Evolutionary conservation across 192 early-diverging fungal species (phyloP), one percentile per base, ranked within the genome.

Genomic region (Entomortierella chlamydospora): DNA sequence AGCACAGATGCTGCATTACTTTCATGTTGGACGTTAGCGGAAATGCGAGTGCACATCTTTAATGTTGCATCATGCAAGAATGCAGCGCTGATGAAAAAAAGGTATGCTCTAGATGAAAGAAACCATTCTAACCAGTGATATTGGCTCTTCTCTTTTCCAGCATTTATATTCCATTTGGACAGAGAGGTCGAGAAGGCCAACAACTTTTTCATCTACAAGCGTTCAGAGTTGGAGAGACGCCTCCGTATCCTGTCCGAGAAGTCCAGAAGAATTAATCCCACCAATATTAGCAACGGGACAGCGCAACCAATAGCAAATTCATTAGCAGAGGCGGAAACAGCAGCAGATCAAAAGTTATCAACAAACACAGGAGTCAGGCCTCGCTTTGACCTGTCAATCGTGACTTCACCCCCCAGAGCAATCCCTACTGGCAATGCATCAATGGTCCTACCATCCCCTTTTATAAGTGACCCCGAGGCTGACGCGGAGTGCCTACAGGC

Each of bases 131-230:
- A 60, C 58, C 41, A 13, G 8, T 2, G 18, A 45, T 2, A 2
- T 28, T 57, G 22, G 29, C 15, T 61, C 28, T 30, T 49, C 28
- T 7, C 45, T 29, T 17, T 26, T 33, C 84, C 84, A 81, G 89
- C 87, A 17, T 95, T 95, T 81, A 91, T 95, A 61, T 96, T 91
- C 68, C 85, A 87, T 42, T 82, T 96, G 51, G 95, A 96, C 63
- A 84, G 94, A 70, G 95, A 96, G 61, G 69, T 96, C 7, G 94
- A 96, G 70, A 94, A 94, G 82, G 89, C 94, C 79, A 92, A 96
- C 50, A 81, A 83, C 11, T 95, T 95, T 65, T 95, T 93, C 62
- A 67, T 90, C 22, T 90, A 93, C 68, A 95, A 95, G 64, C 91
- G 92, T 60, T 81, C 85, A 12, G 91, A 95, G 56, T 81, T 94